phyloP scores from a whole-genome alignment of 2,329 filamentous ascomycete species.

The Plectosphaerella sp. region DNA sequence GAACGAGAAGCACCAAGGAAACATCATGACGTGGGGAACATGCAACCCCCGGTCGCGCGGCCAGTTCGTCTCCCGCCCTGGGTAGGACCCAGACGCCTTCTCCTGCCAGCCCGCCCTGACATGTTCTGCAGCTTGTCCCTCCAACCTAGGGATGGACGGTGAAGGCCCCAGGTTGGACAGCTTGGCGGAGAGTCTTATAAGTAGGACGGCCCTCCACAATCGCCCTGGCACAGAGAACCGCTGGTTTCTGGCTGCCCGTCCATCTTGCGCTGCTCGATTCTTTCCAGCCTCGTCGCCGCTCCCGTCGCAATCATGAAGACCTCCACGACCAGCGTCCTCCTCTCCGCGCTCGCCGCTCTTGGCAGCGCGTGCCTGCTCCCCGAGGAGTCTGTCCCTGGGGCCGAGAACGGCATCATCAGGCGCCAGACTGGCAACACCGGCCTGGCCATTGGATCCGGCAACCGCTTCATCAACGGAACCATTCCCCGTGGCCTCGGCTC shows the following conservation, averaged over 20 bases:
- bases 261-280: background rate
- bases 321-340: constrained; percentile 9
- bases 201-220: background rate
- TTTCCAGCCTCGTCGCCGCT: background rate
- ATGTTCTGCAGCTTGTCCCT: no score
- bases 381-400: constrained; percentile 21
- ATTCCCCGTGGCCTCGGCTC: constrained; percentile 31
- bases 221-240: background rate
- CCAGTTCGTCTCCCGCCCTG: background rate
- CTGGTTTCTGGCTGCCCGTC: background rate
- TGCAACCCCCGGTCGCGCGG: background rate
- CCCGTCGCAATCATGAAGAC: constrained; percentile 21
- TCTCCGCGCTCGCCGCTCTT: constrained; percentile 14
- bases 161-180: background rate
- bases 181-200: background rate
- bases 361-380: constrained; percentile 30
- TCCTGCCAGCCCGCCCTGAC: background rate
- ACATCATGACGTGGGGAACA: background rate
- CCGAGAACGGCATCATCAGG: constrained; percentile 7
- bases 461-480: constrained; percentile 34
- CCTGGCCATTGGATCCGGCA: constrained; percentile 35
- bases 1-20: background rate
- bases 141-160: background rate
- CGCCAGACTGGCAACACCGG: constrained; percentile 16
- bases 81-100: background rate